Base-by-base conservation (phyloP, 192 early-diverging fungal species). In the Gonapodya prolifera region DNA sequence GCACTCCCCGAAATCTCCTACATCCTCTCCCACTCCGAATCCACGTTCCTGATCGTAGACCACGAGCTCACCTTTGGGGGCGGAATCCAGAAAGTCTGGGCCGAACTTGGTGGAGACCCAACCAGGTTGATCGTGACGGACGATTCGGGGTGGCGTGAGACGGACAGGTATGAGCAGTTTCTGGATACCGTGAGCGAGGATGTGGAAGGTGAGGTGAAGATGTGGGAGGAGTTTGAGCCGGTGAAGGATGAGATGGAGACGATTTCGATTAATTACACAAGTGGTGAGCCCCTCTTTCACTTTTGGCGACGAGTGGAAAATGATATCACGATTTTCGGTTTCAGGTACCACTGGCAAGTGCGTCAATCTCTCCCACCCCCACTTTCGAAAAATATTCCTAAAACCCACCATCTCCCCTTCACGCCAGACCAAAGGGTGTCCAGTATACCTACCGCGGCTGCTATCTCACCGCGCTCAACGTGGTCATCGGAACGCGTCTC, bases 201-300 rank as follows among this genome's bases (percentile, higher is more conserved):
- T 1, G 82, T 81, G 0, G 70, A 80, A 76, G 83, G 78, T 33
- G 76, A 80, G 28, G 74, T 75, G n/a, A 61, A 78, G 30, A 74
- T 77, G 1, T 89, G 86, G 86, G 73, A 77, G 0, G 82, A 85
- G 0, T 80, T 88, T 18, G 84, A 84, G 29, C 83, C 85, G 2
- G 74, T 84, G 0, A 80, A 85, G 30, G 80, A 83, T 76, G 89
- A 90, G 70, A 75, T 80, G 18, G 86, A 82, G 0, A 77, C 77
- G 0, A 79, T 90, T 34, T 84, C 87, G 0, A 82, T 90, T 31
- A 86, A 85, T 70, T 90, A 89, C 75, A 90, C 89, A 0, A 61
- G 45, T 23, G 45, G 45, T 61, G 45, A 61, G 45, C 23, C 8
- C 45, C 8, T 61, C 23, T 23, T 8, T 61, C 23, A 23, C 45